Conservation (phyloP, 2,329 filamentous ascomycete species). For the Diaporthe eres region DNA sequence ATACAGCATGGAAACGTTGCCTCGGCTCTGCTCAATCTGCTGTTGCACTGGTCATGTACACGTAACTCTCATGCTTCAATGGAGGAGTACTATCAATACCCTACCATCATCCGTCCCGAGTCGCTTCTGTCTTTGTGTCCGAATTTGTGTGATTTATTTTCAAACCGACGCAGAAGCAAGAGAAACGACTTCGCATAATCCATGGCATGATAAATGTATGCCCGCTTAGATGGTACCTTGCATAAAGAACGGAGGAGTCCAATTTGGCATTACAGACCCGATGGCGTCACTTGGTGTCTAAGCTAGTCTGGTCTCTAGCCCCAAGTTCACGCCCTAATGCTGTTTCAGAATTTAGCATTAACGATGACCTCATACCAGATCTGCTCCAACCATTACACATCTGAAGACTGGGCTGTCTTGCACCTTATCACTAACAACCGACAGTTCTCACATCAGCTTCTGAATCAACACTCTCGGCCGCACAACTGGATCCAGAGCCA, state of each 20-base stretch:
- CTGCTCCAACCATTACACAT: neutral
- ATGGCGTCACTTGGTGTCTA: neutral
- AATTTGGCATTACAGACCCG: neutral
- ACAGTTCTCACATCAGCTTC: neutral
- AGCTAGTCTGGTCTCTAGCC: neutral
- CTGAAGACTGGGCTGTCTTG: neutral
- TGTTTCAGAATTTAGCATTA: neutral
- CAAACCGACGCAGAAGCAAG: too few species aligned
- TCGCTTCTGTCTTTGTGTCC: too few species aligned
- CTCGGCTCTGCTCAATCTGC: neutral
- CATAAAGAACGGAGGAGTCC: too few species aligned
- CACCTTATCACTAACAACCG: neutral
- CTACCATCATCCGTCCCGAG: too few species aligned
- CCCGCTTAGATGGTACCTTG: neutral
- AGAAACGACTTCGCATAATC: too few species aligned
- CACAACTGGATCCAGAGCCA: neutral
- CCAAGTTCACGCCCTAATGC: neutral
- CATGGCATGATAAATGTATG: too few species aligned
- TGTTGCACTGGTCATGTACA: neutral
- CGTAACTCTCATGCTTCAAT: neutral
- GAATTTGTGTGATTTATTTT: too few species aligned
- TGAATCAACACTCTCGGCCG: neutral
- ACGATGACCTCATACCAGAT: conserved; percentile 3
- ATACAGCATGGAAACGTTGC: too few species aligned
- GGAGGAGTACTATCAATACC: too few species aligned